Percentiles rank a stretch among this genome's conserved stretches.
phyloP scores from a whole-genome alignment of 2,329 filamentous ascomycete genomes.

The Claviceps pazoutovae region DNA sequence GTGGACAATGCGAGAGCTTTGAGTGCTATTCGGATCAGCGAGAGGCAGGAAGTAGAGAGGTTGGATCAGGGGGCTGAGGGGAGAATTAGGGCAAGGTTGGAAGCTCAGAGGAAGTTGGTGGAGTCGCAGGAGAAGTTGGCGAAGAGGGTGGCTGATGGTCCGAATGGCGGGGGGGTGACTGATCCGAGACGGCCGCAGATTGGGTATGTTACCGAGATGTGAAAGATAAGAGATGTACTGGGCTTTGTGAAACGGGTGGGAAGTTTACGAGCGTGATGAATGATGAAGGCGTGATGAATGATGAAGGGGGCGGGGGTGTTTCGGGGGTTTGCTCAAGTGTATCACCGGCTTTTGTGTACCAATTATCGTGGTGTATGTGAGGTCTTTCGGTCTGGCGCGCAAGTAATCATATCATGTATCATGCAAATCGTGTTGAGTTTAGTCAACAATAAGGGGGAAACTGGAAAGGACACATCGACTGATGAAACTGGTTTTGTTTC shows the following conservation, averaged over 20 bases:
- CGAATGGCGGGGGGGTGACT: slow-evolving; percentile 6
- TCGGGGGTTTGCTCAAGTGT: too few relatives aligned
- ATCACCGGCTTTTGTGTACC: too few relatives aligned
- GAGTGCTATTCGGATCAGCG: slow-evolving; percentile 32
- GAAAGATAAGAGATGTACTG: slow-evolving; percentile 14
- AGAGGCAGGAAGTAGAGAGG: slow-evolving; percentile 36
- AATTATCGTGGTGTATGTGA: too few relatives aligned
- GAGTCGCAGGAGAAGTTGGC: slow-evolving; percentile 30
- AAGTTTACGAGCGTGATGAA: background rate
- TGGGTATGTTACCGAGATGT: slow-evolving; percentile 45
- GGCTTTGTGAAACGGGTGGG: background rate
- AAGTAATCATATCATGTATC: too few relatives aligned
- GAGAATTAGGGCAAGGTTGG: slow-evolving; percentile 30
- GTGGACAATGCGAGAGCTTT: slow-evolving; percentile 35
- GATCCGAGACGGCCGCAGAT: slow-evolving; percentile 35
- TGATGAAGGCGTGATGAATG: too few relatives aligned
- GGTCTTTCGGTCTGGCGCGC: too few relatives aligned
- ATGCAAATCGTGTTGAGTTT: too few relatives aligned
- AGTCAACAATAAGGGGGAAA: too few relatives aligned
- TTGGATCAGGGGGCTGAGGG: slow-evolving; percentile 33
- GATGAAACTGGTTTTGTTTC: too few relatives aligned
- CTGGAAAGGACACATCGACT: too few relatives aligned
- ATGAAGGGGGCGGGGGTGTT: too few relatives aligned
- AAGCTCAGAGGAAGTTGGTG: slow-evolving; percentile 39
- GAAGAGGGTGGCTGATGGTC: slow-evolving; percentile 29